Conservation (phyloP, 2,329 filamentous ascomycete genomes). For the Magnaporthiopsis incrustans region DNA sequence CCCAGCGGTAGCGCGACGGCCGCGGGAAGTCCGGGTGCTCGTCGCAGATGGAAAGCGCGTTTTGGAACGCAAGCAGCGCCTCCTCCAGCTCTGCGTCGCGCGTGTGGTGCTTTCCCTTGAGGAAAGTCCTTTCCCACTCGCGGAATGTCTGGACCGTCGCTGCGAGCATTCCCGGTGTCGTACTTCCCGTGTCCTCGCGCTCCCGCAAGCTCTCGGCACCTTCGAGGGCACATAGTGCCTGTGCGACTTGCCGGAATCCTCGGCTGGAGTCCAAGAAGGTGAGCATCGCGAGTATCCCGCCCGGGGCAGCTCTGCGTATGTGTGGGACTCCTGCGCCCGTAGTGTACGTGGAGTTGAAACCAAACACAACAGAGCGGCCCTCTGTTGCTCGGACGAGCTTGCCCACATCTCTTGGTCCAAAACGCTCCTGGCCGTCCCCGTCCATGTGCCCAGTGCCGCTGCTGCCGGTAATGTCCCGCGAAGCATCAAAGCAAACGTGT, state of each 20-base stretch:
- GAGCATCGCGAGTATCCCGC: conserved; percentile 24
- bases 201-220: conserved; percentile 14
- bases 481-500: conserved; percentile 21
- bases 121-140: conserved; percentile 14
- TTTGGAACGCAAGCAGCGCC: conserved; percentile 16
- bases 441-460: conserved; percentile 14
- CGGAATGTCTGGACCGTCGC: conserved; percentile 14
- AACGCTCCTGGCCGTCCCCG: conserved; percentile 19
- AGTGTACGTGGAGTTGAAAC: conserved; percentile 8
- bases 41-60: conserved; percentile 17
- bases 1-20: conserved; percentile 12
- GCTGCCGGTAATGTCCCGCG: conserved; percentile 19
- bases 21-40: conserved; percentile 9
- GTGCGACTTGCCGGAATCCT: conserved; percentile 22
- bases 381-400: conserved; percentile 14
- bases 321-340: conserved; percentile 18
- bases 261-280: conserved; percentile 27
- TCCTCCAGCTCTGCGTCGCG: conserved; percentile 15
- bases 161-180: conserved; percentile 14
- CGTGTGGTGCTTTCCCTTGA: conserved; percentile 12
- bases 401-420: conserved; percentile 19
- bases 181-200: conserved; percentile 16
- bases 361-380: too few relatives aligned
- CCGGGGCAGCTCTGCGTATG: conserved; percentile 21
- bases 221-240: conserved; percentile 23